Conservation (phyloP, 495 filamentous ascomycete species). For the Parathielavia hyrcaniae region DNA sequence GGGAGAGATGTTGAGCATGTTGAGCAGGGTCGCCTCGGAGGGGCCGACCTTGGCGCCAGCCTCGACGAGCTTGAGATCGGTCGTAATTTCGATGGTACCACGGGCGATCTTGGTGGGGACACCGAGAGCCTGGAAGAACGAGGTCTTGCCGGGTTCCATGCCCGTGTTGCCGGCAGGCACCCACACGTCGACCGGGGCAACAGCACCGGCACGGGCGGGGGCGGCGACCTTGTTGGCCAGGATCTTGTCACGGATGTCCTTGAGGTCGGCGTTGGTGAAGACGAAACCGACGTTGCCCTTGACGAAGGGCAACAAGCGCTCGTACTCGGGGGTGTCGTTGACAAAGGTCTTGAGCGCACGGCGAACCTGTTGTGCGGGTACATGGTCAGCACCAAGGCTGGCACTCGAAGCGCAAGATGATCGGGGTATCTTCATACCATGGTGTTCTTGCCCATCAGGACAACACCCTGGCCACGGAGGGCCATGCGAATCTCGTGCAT, state of each 20-base stretch:
- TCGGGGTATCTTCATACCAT: slow-evolving; percentile 59
- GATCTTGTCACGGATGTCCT: slow-evolving; percentile 86
- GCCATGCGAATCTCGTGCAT: slow-evolving; percentile 98
- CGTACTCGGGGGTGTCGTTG: slow-evolving; percentile 85
- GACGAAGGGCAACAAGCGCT: slow-evolving; percentile 91
- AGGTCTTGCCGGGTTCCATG: slow-evolving; percentile 99
- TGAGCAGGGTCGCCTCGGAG: slow-evolving; percentile 95
- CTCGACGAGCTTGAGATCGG: slow-evolving; percentile 96
- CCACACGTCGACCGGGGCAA: slow-evolving; percentile 85
- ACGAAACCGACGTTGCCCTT: slow-evolving; percentile 98
- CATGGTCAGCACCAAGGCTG: neutral
- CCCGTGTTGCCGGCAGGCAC: slow-evolving; percentile 97
- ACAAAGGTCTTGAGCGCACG: slow-evolving; percentile 97
- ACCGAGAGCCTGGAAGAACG: slow-evolving; percentile 99
- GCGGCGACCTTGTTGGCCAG: slow-evolving; percentile 94
- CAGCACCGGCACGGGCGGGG: slow-evolving; percentile 91
- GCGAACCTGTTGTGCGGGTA: slow-evolving; percentile 56
- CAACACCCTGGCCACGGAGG: slow-evolving; percentile 81
- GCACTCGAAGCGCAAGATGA: neutral
- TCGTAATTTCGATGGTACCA: slow-evolving; percentile 99
- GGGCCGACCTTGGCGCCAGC: slow-evolving; percentile 89
- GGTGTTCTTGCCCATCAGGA: slow-evolving; percentile 99
- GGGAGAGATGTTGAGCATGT: slow-evolving; percentile 99
- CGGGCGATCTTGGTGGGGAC: slow-evolving; percentile 99
- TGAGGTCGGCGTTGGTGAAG: slow-evolving; percentile 97